phyloP scores from a whole-genome alignment of 106 monocot genomes.

The Allium cepa region DNA sequence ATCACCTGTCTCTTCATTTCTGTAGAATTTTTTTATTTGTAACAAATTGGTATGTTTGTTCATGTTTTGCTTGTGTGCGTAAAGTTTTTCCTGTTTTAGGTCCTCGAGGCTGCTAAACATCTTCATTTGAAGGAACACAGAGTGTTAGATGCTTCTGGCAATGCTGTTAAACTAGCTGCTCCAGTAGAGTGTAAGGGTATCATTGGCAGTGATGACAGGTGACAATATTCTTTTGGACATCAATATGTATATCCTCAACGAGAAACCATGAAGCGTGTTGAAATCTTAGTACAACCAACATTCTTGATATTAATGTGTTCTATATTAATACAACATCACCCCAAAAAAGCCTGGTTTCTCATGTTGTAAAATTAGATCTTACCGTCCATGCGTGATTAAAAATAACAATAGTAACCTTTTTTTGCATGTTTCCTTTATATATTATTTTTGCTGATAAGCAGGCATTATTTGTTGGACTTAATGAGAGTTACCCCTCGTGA shows the following conservation, averaged over 20 bases:
- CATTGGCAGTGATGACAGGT: constrained; percentile 99
- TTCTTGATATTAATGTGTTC: too few species aligned
- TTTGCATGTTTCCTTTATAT: background rate
- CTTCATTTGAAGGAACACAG: constrained; percentile 88
- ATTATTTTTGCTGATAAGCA: constrained; percentile 4
- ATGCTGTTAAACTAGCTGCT: constrained; percentile 79
- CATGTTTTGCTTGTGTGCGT: background rate
- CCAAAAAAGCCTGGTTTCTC: too few species aligned
- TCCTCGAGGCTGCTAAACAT: constrained; percentile 73
- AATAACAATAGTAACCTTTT: background rate
- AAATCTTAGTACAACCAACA: too few species aligned
- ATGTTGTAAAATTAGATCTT: too few species aligned
- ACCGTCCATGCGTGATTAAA: too few species aligned
- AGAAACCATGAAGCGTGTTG: too few species aligned
- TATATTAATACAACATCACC: too few species aligned
- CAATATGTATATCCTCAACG: too few species aligned
- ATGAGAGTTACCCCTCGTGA: constrained; percentile 99
- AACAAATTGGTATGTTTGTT: background rate
- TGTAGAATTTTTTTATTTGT: too few species aligned
- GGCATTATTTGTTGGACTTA: constrained; percentile 98
- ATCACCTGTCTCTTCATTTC: too few species aligned
- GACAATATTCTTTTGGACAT: background rate
- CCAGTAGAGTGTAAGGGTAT: constrained; percentile 99
- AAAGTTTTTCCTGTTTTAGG: constrained; percentile 20
- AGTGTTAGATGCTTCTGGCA: constrained; percentile 87